Conservation (phyloP, 2,329 filamentous ascomycete species). For the Aspergillaceae sp. region DNA sequence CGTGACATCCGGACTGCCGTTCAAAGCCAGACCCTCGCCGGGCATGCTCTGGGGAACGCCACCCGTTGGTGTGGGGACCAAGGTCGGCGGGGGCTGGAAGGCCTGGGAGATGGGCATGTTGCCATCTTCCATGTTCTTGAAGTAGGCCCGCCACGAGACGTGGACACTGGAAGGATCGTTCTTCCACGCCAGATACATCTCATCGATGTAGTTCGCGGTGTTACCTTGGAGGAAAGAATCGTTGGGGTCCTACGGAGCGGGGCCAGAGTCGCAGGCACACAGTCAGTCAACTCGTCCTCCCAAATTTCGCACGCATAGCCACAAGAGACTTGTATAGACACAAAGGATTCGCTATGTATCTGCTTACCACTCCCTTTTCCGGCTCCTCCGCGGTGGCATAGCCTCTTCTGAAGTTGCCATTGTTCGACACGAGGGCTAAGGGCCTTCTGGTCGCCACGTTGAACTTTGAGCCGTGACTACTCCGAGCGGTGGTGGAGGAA, state of each 20-base stretch:
- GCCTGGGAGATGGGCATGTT: constrained; percentile 97
- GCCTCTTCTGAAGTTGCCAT: constrained; percentile 37
- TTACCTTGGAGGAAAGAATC: constrained; percentile 96
- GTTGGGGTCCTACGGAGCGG: constrained; percentile 58
- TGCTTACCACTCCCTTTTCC: constrained; percentile 52
- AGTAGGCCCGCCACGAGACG: constrained; percentile 98
- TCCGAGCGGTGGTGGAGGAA: constrained; percentile 20
- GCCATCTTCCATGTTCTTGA: constrained; percentile 97
- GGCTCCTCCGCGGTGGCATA: constrained; percentile 55
- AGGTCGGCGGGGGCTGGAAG: constrained; percentile 88
- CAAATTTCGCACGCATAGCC: background rate
- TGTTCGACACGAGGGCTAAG: constrained; percentile 33
- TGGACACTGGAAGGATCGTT: constrained; percentile 87
- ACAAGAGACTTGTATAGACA: constrained; percentile 5
- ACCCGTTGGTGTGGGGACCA: constrained; percentile 73
- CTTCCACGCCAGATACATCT: constrained; percentile 99
- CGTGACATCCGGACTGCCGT: constrained; percentile 70
- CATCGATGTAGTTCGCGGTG: constrained; percentile 97
- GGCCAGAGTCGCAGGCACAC: constrained; percentile 2
- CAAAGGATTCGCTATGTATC: background rate
- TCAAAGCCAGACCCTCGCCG: constrained; percentile 56
- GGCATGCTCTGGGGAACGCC: constrained; percentile 67
- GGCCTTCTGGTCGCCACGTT: constrained; percentile 33
- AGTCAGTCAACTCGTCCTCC: constrained; percentile 15
- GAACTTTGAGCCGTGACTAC: constrained; percentile 25